These are phyloP conservation scores for Sparassis latifolia DNA, from an alignment of 1,284 basidiomycete species.

Conservation along the genomic window DNA sequence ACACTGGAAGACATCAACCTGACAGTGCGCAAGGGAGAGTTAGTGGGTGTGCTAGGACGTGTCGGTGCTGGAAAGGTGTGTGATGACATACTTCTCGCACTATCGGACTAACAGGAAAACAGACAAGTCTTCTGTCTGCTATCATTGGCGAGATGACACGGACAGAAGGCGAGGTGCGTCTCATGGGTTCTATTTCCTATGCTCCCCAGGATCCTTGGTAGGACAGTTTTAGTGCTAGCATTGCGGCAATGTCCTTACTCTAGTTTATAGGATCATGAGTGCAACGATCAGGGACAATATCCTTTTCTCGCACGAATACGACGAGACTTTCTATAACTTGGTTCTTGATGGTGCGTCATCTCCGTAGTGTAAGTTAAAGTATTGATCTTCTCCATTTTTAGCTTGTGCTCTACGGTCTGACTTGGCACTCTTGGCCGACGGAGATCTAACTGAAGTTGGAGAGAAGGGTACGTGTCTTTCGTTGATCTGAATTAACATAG, in stretches of 20 bases:
- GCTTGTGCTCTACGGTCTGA: slow-evolving; percentile 87
- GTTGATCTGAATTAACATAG: background rate
- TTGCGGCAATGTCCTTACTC: too few species aligned
- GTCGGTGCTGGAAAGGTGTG: slow-evolving; percentile 89
- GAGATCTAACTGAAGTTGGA: slow-evolving; percentile 74
- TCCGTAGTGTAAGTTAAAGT: background rate
- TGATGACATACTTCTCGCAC: slow-evolving; percentile 5
- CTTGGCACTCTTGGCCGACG: slow-evolving; percentile 65
- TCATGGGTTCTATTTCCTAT: slow-evolving; percentile 81
- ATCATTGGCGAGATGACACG: slow-evolving; percentile 88
- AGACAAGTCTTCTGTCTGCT: slow-evolving; percentile 70
- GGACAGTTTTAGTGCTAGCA: slow-evolving; percentile 11
- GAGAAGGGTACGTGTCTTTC: slow-evolving; percentile 44
- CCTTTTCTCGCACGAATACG: slow-evolving; percentile 84
- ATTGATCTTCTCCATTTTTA: slow-evolving; percentile 12
- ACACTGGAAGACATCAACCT: slow-evolving; percentile 77
- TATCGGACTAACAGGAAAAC: background rate
- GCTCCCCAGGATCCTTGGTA: slow-evolving; percentile 88
- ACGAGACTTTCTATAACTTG: slow-evolving; percentile 69
- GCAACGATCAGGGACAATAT: slow-evolving; percentile 86
- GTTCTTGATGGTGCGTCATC: slow-evolving; percentile 61
- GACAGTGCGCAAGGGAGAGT: slow-evolving; percentile 76
- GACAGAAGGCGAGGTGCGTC: slow-evolving; percentile 62
- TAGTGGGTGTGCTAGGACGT: slow-evolving; percentile 82
- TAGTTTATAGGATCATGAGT: slow-evolving; percentile 62